Evolutionary conservation across 139 green algal genomes (phyloP).

Genomic region (Micromonas commoda): DNA sequence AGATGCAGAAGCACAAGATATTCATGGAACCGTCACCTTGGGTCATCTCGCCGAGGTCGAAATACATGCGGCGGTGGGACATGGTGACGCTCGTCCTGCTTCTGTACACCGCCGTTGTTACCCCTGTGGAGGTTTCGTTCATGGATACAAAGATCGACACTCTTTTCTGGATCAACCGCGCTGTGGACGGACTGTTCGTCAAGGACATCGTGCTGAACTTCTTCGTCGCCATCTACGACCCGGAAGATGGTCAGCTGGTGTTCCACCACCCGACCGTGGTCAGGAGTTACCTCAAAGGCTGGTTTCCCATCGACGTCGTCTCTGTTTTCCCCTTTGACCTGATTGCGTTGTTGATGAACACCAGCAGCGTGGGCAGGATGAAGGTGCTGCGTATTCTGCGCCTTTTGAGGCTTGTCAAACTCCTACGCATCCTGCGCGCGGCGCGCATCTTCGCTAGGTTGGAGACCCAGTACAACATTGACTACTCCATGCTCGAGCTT

Average conservation of each 20-base stretch:
- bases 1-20: not conserved
- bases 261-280: not conserved
- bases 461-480: conserved; percentile 19
- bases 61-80: conserved; percentile 31
- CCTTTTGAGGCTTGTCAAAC: conserved; percentile 27
- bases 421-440: conserved; percentile 21
- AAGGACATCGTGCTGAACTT: conserved; percentile 36
- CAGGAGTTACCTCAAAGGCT: not conserved
- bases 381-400: conserved; percentile 8
- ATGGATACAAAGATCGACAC: conserved; percentile 19
- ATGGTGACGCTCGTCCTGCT: conserved; percentile 15
- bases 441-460: conserved; percentile 12
- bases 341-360: not conserved
- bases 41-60: conserved; percentile 9
- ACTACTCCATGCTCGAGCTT: conserved; percentile 28
- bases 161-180: conserved; percentile 32
- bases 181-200: conserved; percentile 28
- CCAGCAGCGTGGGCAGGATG: not conserved
- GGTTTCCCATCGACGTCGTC: conserved; percentile 28
- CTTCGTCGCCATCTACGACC: conserved; percentile 13
- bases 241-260: not conserved
- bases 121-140: conserved; percentile 32
- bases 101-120: conserved; percentile 25
- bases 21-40: not conserved
- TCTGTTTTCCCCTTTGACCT: conserved; percentile 31